Evolutionary conservation across 2,329 filamentous ascomycete species (phyloP), one percentile per base, ranked within the genome.

Genomic region (Clonostachys rhizophaga): DNA sequence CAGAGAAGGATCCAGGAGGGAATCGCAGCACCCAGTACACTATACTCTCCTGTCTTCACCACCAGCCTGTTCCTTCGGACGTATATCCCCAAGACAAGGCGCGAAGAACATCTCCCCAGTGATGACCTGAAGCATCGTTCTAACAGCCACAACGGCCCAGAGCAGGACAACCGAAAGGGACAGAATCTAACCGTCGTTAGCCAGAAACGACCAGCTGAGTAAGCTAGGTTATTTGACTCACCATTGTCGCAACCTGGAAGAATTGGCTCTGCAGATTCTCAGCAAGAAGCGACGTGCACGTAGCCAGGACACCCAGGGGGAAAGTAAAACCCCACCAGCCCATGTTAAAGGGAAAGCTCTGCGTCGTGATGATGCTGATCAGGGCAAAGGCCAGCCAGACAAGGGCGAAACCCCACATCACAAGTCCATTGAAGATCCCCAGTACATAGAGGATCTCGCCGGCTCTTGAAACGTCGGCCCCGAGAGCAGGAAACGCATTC

Each of bases 401-500:
- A 6, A 74, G 58, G 4, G 64, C 71, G 44, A 74, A 73, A 1
- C 67, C 70, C 67, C 69, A 74, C 61, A 74, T 68, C 33, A 70
- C 50, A 11, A 74, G 56, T 6, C 65, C 70, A 10, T 66, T 45
- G 44, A 72, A 65, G 17, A 81, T 66, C 1, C 84, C 82, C 1
- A 82, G 49, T 2, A 82, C 67, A 52, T 86, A 85, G 6, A 84
- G 67, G 4, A 84, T 68, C 24, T 67, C 61, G n/a, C 33, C 49
- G 1, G 62, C 61, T 18, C 54, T 63, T 2, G 61, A 40, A 59
- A 54, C 10, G 57, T 62, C 67, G 3, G 73, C 66, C 34, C 67
- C 68, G 1, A 47, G 36, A 34, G 46, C n/a, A 14, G 70, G 71
- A 16, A 86, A 78, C 1, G 67, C 65, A 45, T 52, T 58, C 2